phyloP scores from a whole-genome alignment of 345 rosid genomes.

The Gossypium thurberi region DNA sequence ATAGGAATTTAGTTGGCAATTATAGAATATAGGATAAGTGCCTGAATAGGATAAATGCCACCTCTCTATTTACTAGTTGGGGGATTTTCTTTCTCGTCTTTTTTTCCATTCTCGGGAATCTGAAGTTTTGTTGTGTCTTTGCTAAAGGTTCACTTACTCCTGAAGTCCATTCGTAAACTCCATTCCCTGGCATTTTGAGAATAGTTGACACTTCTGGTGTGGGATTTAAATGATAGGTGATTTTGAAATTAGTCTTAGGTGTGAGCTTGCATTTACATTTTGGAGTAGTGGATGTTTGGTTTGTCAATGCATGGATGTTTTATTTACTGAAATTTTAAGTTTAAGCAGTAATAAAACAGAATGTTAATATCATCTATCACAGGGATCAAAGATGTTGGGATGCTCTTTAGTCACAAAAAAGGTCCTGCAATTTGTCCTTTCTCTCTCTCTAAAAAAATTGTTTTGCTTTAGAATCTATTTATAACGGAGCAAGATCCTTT shows the following conservation, averaged over 20 bases:
- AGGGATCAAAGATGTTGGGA: conserved; percentile 3
- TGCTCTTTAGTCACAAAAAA: not conserved
- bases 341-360: not conserved
- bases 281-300: not conserved
- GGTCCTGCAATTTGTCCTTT: not conserved
- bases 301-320: not conserved
- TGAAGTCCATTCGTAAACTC: not conserved
- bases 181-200: not conserved
- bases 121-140: not conserved
- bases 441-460: not conserved
- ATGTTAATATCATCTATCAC: not conserved
- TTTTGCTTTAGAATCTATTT: not conserved
- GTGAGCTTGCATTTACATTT: not conserved
- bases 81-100: not conserved
- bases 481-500: not conserved
- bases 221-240: not conserved
- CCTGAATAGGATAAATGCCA: not conserved
- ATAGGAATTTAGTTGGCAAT: not conserved
- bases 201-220: not conserved
- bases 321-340: not conserved
- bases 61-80: not conserved
- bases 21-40: not conserved
- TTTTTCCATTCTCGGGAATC: not conserved
- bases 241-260: not conserved
- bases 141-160: not conserved